A percentile compares a stretch with the other conserved stretches of the same genome.
Evolutionary conservation across 352 stramenopile genomes (phyloP).

Genomic region (Phytophthora multivora): DNA sequence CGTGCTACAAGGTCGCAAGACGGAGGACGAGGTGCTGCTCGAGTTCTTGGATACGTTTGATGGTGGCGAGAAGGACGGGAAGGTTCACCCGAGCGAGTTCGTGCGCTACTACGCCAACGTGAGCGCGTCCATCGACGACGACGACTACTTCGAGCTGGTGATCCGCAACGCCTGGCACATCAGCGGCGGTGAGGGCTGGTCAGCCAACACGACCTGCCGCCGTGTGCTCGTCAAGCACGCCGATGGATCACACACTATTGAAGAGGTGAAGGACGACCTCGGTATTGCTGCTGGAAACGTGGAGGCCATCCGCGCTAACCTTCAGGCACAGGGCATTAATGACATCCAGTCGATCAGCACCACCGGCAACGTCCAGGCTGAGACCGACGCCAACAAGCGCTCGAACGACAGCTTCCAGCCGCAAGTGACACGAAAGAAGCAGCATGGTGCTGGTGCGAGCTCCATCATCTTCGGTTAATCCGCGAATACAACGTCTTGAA

Average conservation of each 20-base stretch:
- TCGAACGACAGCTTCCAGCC: conserved; percentile 51
- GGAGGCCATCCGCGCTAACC: conserved; percentile 75
- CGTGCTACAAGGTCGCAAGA: conserved; percentile 77
- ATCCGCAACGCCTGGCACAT: conserved; percentile 91
- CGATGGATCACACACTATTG: conserved; percentile 79
- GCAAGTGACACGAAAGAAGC: conserved; percentile 77
- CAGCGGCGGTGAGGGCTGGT: conserved; percentile 80
- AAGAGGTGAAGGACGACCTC: conserved; percentile 89
- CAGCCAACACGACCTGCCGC: conserved; percentile 85
- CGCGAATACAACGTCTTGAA: too few relatives aligned
- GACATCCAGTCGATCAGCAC: conserved; percentile 53
- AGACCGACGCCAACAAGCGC: conserved; percentile 63
- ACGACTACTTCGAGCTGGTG: conserved; percentile 94
- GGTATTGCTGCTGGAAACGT: conserved; percentile 71
- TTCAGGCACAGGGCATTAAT: conserved; percentile 71
- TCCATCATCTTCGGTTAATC: conserved; percentile 85
- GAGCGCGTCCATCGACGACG: conserved; percentile 89
- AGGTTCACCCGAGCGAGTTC: conserved; percentile 87
- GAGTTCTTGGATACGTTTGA: conserved; percentile 91
- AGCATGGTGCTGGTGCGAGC: conserved; percentile 71
- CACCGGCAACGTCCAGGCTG: conserved; percentile 53
- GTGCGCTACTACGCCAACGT: conserved; percentile 91
- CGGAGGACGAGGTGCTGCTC: conserved; percentile 69
- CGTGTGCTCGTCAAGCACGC: conserved; percentile 88
- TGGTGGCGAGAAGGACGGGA: conserved; percentile 85